Percentiles rank a stretch among this genome's conserved stretches.
Conservation (phyloP, 257 asterid genomes). For the Marsdenia floribunda region DNA sequence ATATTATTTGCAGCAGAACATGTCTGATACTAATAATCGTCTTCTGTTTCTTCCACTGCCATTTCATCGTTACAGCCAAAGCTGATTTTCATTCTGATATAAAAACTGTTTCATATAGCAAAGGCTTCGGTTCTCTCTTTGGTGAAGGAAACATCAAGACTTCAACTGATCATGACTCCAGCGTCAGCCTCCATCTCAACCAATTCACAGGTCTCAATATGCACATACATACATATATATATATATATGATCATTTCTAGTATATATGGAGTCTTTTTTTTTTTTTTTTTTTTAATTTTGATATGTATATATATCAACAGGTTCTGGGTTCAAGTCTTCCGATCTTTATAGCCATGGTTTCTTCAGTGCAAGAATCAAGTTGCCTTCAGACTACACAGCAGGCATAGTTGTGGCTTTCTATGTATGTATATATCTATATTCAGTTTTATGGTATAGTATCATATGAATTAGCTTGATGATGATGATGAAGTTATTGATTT, state of each 20-base stretch:
- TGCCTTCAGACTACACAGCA: slow-evolving; percentile 86
- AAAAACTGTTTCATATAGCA: slow-evolving; percentile 43
- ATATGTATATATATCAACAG: slow-evolving; percentile 28
- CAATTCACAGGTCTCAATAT: slow-evolving; percentile 51
- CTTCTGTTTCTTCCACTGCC: slow-evolving; percentile 15
- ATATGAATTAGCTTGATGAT: not conserved
- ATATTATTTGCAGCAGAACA: not conserved
- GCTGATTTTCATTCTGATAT: slow-evolving; percentile 28
- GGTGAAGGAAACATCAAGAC: slow-evolving; percentile 57
- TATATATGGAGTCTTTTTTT: not conserved
- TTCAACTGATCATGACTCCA: slow-evolving; percentile 39
- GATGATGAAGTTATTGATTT: not conserved
- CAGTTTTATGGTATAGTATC: not conserved
- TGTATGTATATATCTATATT: slow-evolving; percentile 32
- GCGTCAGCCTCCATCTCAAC: slow-evolving; percentile 72
- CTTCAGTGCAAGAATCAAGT: slow-evolving; percentile 82
- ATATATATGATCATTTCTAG: not conserved
- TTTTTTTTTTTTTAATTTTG: not conserved
- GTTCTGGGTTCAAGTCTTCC: slow-evolving; percentile 86
- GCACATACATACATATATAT: too few species aligned
- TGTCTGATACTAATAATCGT: slow-evolving; percentile 14
- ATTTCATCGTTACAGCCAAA: slow-evolving; percentile 20
- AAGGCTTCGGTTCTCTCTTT: slow-evolving; percentile 60
- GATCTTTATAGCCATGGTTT: slow-evolving; percentile 79
- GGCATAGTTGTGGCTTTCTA: slow-evolving; percentile 93